Evolutionary conservation across 2,329 filamentous ascomycete species (phyloP).

Genomic region (Pseudofabraea citricarpa): DNA sequence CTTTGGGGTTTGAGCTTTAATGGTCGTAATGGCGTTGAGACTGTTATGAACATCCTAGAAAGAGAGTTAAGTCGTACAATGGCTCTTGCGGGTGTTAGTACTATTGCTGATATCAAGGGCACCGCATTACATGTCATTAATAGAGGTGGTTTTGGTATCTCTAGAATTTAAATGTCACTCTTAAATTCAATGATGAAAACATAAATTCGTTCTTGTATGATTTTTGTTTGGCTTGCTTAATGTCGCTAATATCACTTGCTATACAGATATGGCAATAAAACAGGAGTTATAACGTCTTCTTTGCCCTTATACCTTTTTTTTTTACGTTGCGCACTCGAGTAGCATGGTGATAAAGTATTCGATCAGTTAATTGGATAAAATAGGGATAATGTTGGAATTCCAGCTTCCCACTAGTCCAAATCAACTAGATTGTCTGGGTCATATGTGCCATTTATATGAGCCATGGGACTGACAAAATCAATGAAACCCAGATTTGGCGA

Average conservation of each 20-base stretch:
- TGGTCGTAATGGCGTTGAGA: slow-evolving; percentile 54
- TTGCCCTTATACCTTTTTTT: too few relatives aligned
- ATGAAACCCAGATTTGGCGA: background rate
- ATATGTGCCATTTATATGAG: background rate
- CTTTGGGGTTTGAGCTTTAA: slow-evolving; percentile 55
- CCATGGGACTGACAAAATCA: slow-evolving; percentile 12
- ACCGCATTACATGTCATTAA: background rate
- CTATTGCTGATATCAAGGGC: background rate
- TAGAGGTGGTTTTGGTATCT: background rate
- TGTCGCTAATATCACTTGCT: too few relatives aligned
- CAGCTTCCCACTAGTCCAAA: background rate
- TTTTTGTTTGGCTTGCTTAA: too few relatives aligned
- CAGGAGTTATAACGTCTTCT: too few relatives aligned
- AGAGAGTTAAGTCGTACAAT: slow-evolving; percentile 5
- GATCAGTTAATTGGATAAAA: too few relatives aligned
- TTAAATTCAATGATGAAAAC: background rate
- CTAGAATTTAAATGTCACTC: background rate
- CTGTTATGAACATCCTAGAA: slow-evolving; percentile 42
- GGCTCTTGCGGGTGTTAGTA: slow-evolving; percentile 4
- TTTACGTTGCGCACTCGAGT: too few relatives aligned
- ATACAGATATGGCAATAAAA: too few relatives aligned
- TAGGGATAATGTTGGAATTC: too few relatives aligned
- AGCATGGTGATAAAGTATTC: too few relatives aligned
- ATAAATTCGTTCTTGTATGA: too few relatives aligned
- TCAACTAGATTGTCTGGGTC: background rate